A percentile compares a stretch with the other conserved stretches of the same genome.
These are phyloP conservation scores for Coniochaeta sp. DNA, from an alignment of 2,329 filamentous ascomycete genomes.

Conservation along the genomic window DNA sequence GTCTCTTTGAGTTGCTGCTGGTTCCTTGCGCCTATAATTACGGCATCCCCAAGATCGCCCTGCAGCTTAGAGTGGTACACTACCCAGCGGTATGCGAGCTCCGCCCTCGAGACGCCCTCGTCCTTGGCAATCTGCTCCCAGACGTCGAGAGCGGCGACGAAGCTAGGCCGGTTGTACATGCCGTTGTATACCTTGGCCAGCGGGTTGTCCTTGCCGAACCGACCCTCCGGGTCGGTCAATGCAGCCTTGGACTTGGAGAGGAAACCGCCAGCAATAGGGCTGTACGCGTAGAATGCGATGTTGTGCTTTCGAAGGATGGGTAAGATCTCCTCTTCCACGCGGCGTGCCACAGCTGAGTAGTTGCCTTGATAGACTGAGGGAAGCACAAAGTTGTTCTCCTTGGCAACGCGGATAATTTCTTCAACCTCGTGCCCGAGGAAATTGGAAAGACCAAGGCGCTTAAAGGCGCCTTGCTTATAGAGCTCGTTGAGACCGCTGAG, in stretches of 20 bases:
- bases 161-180: constrained; percentile 5
- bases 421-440: constrained; percentile 27
- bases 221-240: background rate
- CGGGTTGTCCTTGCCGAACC: background rate
- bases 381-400: constrained; percentile 22
- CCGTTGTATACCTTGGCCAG: background rate
- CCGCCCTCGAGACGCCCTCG: background rate
- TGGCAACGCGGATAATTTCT: constrained; percentile 24
- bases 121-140: constrained; percentile 5
- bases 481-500: constrained; percentile 25
- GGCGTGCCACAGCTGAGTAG: constrained; percentile 29
- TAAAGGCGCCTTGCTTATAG: constrained; percentile 27
- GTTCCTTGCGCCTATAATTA: constrained; percentile 29
- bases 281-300: constrained; percentile 29
- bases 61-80: constrained; percentile 2
- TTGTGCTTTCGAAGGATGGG: constrained; percentile 24
- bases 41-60: constrained; percentile 17
- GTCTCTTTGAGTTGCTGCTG: constrained; percentile 28
- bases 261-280: constrained; percentile 25
- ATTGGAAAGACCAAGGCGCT: constrained; percentile 30
- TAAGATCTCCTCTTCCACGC: constrained; percentile 24
- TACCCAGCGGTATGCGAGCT: constrained; percentile 8
- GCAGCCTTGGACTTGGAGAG: constrained; percentile 22
- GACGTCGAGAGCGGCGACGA: constrained; percentile 3
- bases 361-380: constrained; percentile 31